Evolutionary conservation across 768 basidiomycete species (phyloP).

Genomic region (Phanerochaete carnosa): DNA sequence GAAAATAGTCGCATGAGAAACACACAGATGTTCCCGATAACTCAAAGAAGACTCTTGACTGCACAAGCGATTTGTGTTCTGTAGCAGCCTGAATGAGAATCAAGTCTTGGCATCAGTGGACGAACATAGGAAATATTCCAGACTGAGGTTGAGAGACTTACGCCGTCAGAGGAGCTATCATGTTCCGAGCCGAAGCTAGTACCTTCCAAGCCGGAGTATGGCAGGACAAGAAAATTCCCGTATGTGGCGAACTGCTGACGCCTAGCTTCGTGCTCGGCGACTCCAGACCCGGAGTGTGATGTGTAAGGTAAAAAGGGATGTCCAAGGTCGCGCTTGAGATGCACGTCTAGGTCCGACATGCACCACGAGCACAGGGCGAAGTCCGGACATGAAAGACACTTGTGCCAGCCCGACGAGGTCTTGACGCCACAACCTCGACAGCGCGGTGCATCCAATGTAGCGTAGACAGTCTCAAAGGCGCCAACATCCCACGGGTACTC

Average conservation of each 20-base stretch:
- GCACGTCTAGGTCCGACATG: neutral
- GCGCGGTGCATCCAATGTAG: neutral
- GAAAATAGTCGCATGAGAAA: neutral
- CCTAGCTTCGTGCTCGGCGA: neutral
- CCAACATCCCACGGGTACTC: neutral
- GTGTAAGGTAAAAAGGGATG: neutral
- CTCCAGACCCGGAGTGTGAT: neutral
- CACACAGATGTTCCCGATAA: neutral
- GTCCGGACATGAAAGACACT: neutral
- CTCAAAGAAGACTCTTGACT: neutral
- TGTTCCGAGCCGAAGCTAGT: too few species aligned
- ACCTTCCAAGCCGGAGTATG: too few species aligned
- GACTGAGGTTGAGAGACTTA: too few species aligned
- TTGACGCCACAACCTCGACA: neutral
- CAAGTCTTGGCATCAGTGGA: too few species aligned
- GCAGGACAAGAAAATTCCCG: neutral
- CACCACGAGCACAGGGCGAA: neutral
- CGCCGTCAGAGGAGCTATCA: too few species aligned
- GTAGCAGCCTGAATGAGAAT: too few species aligned
- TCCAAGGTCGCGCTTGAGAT: neutral
- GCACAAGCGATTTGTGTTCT: neutral
- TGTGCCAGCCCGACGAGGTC: neutral
- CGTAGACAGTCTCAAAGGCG: neutral
- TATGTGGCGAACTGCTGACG: neutral
- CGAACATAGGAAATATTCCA: neutral